phyloP scores from a whole-genome alignment of 805 yeast genomes.

The Candida coleopterorum region DNA sequence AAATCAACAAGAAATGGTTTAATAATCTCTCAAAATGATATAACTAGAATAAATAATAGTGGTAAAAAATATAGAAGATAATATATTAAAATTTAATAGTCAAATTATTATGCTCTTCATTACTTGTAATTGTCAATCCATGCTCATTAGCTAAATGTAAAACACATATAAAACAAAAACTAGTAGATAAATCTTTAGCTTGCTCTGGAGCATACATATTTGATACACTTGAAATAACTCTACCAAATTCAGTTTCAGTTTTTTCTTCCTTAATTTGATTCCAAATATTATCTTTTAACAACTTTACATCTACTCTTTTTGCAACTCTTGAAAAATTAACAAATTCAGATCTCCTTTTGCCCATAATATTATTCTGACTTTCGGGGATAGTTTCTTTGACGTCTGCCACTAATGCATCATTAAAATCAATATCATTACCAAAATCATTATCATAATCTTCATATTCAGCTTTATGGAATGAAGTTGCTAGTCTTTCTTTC shows the following conservation, averaged over 20 bases:
- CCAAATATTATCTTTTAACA: conserved; percentile 40
- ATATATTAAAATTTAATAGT: conserved; percentile 17
- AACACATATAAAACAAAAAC: conserved; percentile 42
- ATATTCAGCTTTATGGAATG: conserved; percentile 37
- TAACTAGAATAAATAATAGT: conserved; percentile 39
- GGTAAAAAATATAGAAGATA: conserved; percentile 4
- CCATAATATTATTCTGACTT: conserved; percentile 8
- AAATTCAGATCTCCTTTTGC: conserved; percentile 31
- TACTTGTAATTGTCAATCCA: conserved; percentile 28
- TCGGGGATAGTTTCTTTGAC: conserved; percentile 6
- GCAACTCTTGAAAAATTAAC: conserved; percentile 41
- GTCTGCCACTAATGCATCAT: conserved; percentile 30
- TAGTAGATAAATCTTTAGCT: conserved; percentile 39
- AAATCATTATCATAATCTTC: conserved; percentile 35
- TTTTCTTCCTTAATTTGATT: conserved; percentile 22
- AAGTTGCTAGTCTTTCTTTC: conserved; percentile 31
- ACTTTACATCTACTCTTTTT: conserved; percentile 36
- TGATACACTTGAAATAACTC: conserved; percentile 31
- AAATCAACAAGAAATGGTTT: conserved; percentile 75
- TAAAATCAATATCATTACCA: conserved; percentile 38
- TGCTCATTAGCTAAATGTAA: conserved; percentile 44
- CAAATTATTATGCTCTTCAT: conserved; percentile 31
- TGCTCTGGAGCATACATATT: conserved; percentile 33
- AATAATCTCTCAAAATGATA: conserved; percentile 61
- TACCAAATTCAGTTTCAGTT: conserved; percentile 21